phyloP scores from a whole-genome alignment of 108 stramenopile genomes.

The Nitzschia sp. region DNA sequence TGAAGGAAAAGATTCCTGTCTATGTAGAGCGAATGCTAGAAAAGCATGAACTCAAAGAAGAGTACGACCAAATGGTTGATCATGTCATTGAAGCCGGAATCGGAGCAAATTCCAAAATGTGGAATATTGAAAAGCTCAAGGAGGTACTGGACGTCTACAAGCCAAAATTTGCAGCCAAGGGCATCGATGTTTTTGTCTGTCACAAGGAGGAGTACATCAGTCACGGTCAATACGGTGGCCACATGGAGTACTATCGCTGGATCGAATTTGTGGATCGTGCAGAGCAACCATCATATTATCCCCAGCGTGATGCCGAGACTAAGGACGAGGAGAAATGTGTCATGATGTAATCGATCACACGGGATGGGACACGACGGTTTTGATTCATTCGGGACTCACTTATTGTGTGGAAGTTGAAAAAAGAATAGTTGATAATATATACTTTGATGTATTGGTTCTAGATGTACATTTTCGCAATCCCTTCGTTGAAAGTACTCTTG shows the following conservation, averaged over 20 bases:
- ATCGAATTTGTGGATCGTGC: conserved; percentile 57
- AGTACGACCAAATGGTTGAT: conserved; percentile 43
- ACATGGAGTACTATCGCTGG: conserved; percentile 52
- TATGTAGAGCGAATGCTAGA: conserved; percentile 43
- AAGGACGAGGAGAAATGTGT: conserved; percentile 32
- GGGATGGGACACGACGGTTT: too few relatives aligned
- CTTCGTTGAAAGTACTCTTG: too few relatives aligned
- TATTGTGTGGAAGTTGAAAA: too few relatives aligned
- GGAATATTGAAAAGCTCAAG: conserved; percentile 49
- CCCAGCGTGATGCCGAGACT: conserved; percentile 37
- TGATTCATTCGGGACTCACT: too few relatives aligned
- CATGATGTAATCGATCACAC: conserved; percentile 17
- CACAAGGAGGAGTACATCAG: conserved; percentile 49
- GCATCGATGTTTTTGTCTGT: conserved; percentile 42
- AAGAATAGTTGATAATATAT: too few relatives aligned
- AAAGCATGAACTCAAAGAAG: conserved; percentile 28
- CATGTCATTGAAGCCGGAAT: conserved; percentile 31
- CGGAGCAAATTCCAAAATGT: conserved; percentile 29
- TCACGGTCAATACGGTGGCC: conserved; percentile 52
- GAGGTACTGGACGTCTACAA: conserved; percentile 33
- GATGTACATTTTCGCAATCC: too few relatives aligned
- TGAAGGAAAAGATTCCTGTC: conserved; percentile 46
- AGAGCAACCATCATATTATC: conserved; percentile 46
- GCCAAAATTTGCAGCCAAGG: conserved; percentile 46
- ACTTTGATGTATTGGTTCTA: too few relatives aligned